These are phyloP conservation scores for Drosera capensis DNA, from an alignment of 148 eudicot genomes.

Conservation along the genomic window DNA sequence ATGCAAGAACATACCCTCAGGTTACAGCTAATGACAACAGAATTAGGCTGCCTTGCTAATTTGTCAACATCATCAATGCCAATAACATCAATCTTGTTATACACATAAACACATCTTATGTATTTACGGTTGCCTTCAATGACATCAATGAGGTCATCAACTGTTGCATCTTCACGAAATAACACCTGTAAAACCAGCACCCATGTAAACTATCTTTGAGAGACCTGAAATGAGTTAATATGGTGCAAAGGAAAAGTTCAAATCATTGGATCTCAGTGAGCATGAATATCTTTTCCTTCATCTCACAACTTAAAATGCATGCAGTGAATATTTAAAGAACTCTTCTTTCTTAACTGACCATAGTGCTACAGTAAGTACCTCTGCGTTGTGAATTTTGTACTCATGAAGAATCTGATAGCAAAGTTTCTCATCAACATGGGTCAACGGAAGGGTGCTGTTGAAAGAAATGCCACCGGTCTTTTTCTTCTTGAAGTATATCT, in stretches of 20 bases:
- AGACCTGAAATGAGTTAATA: neutral
- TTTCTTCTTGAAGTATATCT: conserved; percentile 97
- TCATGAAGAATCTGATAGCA: conserved; percentile 98
- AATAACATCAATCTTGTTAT: conserved; percentile 98
- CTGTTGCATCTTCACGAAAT: conserved; percentile 99
- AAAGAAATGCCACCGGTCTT: conserved; percentile 98
- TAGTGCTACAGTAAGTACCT: conserved; percentile 41
- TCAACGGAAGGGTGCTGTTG: conserved; percentile 69
- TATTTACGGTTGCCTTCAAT: conserved; percentile 99
- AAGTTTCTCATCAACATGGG: conserved; percentile 97
- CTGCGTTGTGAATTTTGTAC: conserved; percentile 97
- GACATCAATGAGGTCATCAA: conserved; percentile 96
- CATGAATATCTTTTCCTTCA: too few relatives aligned
- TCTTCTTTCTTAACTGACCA: too few relatives aligned
- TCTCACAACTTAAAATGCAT: too few relatives aligned
- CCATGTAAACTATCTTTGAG: neutral
- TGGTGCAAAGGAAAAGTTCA: too few relatives aligned
- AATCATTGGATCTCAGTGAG: too few relatives aligned
- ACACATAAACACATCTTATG: conserved; percentile 92
- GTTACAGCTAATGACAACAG: conserved; percentile 95
- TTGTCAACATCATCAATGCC: conserved; percentile 99
- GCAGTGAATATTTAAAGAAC: too few relatives aligned
- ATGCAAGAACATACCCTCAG: conserved; percentile 32
- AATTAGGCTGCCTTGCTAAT: conserved; percentile 84
- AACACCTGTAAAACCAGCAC: conserved; percentile 36